Conservation (phyloP, 441 rosid genomes). For the Gossypium lobatum region DNA sequence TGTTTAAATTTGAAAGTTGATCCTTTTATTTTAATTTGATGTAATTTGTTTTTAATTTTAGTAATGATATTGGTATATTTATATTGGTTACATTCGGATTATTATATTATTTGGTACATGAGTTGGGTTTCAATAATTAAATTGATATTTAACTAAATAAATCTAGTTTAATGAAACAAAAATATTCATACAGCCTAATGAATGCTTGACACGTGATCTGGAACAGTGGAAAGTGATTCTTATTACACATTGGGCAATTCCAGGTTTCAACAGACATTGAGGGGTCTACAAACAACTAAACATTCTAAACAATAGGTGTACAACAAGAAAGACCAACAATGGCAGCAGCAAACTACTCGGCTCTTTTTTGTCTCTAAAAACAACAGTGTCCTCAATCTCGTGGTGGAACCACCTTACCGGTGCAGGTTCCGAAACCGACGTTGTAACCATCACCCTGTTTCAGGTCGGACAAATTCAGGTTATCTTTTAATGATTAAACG, state of each 20-base stretch:
- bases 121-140: too few species aligned
- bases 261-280: not conserved
- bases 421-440: conserved; percentile 82
- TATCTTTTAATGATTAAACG: too few species aligned
- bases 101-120: too few species aligned
- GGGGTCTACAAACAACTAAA: not conserved
- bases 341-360: not conserved
- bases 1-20: too few species aligned
- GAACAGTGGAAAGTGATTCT: not conserved
- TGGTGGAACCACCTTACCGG: conserved; percentile 67
- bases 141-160: too few species aligned
- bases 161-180: too few species aligned
- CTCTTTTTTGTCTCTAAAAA: not conserved
- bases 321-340: not conserved
- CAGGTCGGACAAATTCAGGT: not conserved
- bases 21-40: too few species aligned
- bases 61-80: too few species aligned
- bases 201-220: too few species aligned
- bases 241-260: not conserved
- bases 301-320: not conserved
- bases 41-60: too few species aligned
- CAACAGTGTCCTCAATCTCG: conserved; percentile 15
- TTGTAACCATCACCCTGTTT: conserved; percentile 72
- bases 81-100: too few species aligned
- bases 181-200: too few species aligned